Base-by-base conservation (phyloP, 1,284 basidiomycete species). In the Schizopora paradoxa region DNA sequence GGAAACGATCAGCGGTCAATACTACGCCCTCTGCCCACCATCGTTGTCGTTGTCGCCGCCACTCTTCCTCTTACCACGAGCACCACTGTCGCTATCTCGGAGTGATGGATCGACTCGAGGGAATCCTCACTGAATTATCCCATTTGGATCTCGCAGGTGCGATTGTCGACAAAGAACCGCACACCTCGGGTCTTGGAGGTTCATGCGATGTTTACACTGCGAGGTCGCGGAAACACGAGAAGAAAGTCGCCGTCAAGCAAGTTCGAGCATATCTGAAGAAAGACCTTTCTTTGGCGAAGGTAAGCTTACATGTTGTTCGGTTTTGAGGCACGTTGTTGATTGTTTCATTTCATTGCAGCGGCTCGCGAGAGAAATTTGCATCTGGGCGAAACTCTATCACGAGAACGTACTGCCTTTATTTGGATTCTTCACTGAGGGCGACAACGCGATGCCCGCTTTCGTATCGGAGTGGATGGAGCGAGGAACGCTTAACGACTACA, bases 331-430 rank as follows among this genome's bases (percentile, higher is more conserved):
- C n/a, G n/a, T n/a, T n/a, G n/a, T n/a, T n/a, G n/a, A 8, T 8
- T 13, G 18, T n/a, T n/a, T 6, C 3, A 6, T 13, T n/a, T 16
- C 5, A 13, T 38, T 23, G 4, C 14, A 40, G 37, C 16, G 19
- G 37, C 16, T 47, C 11, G 45, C 29, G 10, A 37, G 29, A 18
- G 49, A 51, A 22, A 6, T 51, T 8, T 7, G 35, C 3, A 32
- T 51, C n/a, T 51, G 49, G 49, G 31, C 49, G 4, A 47, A 37
- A 28, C 40, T 51, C 18, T 5, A 43, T 25, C 44, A 51, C 34
- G 16, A 33, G 16, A 51, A 51, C 19, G 25, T 51, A 13, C 43
- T 51, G 7, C 49, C 45, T 10, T 36, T 51, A 18, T 34, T 43
- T 5, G 49, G 49, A 16, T 51, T 41, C n/a, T 18, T 43, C 28